Evolutionary conservation across 345 rosid genomes (phyloP), one percentile per base, ranked within the genome.

Genomic region (Draba incana): DNA sequence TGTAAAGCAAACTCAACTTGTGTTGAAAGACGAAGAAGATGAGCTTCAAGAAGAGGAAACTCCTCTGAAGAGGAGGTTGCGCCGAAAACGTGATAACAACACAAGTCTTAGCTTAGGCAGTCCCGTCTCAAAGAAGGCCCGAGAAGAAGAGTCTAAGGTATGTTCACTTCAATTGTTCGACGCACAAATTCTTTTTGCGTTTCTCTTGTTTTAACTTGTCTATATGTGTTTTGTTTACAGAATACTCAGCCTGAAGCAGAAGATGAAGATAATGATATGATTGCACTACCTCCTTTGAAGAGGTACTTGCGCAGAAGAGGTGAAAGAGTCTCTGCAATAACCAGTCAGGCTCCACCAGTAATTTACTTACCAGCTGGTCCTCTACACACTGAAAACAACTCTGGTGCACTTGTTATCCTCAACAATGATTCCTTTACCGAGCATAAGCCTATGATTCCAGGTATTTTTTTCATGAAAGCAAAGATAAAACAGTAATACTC

Each of bases 51-150:
- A 60, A 49, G 67, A 49, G 1, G 60, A 39, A 39, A 3, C 6
- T 49, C 98, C 92, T 10, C 50, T 92, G 20, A 89, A 84, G 77
- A 81, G 82, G 79, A 80, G 91, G 76, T 35, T 73, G 61, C 84
- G 88, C 8, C 44, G 35, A 12, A 85, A 79, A 68, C 66, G 77
- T 14, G 89, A 78, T 55, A 38, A 46, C 13, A 66, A 35, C 20
- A 1, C 6, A 35, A 13, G 30, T 51, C 50, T 28, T 38, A 10
- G 28, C 8, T 14, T 10, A 38, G 12, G 27, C 25, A 50, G 48
- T 20, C 15, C 49, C 25, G n/a, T 8, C 7, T 53, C 50, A 28
- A 10, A 20, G 68, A 48, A 20, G 20, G 5, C 23, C 15, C 15
- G 30, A 2, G 4, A 52, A 53, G 61, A 53, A 31, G 12, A 43